Percentiles rank a stretch among this genome's conserved stretches.
phyloP scores from a whole-genome alignment of 2,329 filamentous ascomycete species.

The Phialophora verrucosa region DNA sequence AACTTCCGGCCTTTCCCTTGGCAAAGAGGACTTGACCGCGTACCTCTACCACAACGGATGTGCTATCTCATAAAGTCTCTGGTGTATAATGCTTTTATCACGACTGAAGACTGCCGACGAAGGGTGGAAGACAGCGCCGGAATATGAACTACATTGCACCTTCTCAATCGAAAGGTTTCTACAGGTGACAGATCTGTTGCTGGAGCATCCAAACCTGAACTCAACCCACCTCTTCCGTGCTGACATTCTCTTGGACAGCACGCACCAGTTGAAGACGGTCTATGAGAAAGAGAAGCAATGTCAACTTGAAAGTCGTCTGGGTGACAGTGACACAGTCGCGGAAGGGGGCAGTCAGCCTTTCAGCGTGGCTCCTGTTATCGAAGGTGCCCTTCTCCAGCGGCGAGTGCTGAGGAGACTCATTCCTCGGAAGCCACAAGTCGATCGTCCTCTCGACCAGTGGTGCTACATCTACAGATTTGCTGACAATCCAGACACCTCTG shows the following conservation, averaged over 20 bases:
- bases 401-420: slow-evolving; percentile 77
- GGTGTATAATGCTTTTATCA: background rate
- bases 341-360: background rate
- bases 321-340: background rate
- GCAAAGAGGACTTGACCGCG: background rate
- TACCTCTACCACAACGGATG: background rate
- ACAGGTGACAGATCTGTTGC: slow-evolving; percentile 57
- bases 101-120: slow-evolving; percentile 1
- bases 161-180: slow-evolving; percentile 44
- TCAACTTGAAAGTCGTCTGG: background rate
- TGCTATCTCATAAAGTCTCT: background rate
- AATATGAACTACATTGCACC: slow-evolving; percentile 21
- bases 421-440: slow-evolving; percentile 78
- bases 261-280: slow-evolving; percentile 45
- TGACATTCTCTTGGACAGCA: slow-evolving; percentile 64
- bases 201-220: slow-evolving; percentile 63
- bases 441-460: slow-evolving; percentile 78
- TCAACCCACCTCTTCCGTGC: slow-evolving; percentile 65
- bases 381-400: slow-evolving; percentile 57
- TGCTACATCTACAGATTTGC: slow-evolving; percentile 68
- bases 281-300: slow-evolving; percentile 43
- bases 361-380: slow-evolving; percentile 36
- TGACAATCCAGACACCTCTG: slow-evolving; percentile 22
- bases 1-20: background rate
- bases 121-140: slow-evolving; percentile 22